Evolutionary conservation across 2,329 filamentous ascomycete species (phyloP).

Genomic region (Talaromyces sp.): DNA sequence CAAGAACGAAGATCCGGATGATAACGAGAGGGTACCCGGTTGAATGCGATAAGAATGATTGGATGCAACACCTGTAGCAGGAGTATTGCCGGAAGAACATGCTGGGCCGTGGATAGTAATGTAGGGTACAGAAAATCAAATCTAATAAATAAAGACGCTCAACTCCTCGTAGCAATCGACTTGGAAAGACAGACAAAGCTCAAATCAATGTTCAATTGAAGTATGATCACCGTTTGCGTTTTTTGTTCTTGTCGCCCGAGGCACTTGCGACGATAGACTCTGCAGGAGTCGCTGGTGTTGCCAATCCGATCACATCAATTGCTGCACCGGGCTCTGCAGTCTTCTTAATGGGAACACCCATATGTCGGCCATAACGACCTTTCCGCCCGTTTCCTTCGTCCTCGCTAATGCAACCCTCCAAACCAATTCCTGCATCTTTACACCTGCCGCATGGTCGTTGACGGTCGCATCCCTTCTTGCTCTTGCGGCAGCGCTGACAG

Average conservation of each 20-base stretch:
- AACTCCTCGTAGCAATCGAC: background rate
- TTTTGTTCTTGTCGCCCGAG: constrained; percentile 63
- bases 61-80: constrained; percentile 9
- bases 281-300: constrained; percentile 41
- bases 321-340: constrained; percentile 46
- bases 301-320: constrained; percentile 42
- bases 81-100: constrained; percentile 1
- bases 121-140: background rate
- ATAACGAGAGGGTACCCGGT: background rate
- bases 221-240: constrained; percentile 60
- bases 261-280: constrained; percentile 33
- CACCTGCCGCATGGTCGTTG: constrained; percentile 93
- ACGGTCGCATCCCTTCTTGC: constrained; percentile 97
- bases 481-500: constrained; percentile 97
- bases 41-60: constrained; percentile 1
- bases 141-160: constrained; percentile 2
- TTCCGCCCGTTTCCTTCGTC: constrained; percentile 97
- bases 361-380: constrained; percentile 76
- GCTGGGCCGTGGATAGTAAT: background rate
- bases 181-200: background rate
- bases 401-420: constrained; percentile 93
- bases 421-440: constrained; percentile 89
- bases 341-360: constrained; percentile 67
- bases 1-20: constrained; percentile 8
- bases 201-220: background rate